Conservation (phyloP, 306 rosid species). For the Vigna reflexopilosa region DNA sequence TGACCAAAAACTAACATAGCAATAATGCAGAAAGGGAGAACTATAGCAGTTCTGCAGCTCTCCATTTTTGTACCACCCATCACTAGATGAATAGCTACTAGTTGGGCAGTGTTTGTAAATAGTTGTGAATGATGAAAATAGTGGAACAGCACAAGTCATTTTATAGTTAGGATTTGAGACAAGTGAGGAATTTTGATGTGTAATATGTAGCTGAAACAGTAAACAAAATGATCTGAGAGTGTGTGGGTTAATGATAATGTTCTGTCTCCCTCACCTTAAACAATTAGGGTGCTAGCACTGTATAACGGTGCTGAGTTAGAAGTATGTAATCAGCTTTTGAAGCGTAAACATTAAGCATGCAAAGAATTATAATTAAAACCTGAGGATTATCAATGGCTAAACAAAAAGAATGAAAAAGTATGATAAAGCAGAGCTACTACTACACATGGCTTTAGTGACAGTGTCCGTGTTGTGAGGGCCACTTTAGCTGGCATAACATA, state of each 20-base stretch:
- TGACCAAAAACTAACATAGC: constrained; percentile 49
- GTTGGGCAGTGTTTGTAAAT: not conserved
- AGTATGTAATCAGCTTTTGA: constrained; percentile 24
- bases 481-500: not conserved
- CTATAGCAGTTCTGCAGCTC: constrained; percentile 43
- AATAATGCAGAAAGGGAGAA: constrained; percentile 56
- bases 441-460: not conserved
- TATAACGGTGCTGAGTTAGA: constrained; percentile 30
- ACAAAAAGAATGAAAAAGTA: constrained; percentile 5
- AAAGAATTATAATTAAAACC: constrained; percentile 1
- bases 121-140: constrained; percentile 38
- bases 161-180: constrained; percentile 45
- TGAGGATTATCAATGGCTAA: not conserved
- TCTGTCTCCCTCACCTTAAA: constrained; percentile 35
- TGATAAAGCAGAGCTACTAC: constrained; percentile 4
- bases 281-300: constrained; percentile 15
- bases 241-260: constrained; percentile 45
- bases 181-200: constrained; percentile 42
- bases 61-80: constrained; percentile 42
- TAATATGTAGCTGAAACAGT: constrained; percentile 46
- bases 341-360: constrained; percentile 41
- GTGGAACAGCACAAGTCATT: constrained; percentile 19
- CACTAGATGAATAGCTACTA: constrained; percentile 22
- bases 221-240: constrained; percentile 58
- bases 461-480: not conserved